phyloP scores from a whole-genome alignment of 345 rosid genomes.

The Populus alba region DNA sequence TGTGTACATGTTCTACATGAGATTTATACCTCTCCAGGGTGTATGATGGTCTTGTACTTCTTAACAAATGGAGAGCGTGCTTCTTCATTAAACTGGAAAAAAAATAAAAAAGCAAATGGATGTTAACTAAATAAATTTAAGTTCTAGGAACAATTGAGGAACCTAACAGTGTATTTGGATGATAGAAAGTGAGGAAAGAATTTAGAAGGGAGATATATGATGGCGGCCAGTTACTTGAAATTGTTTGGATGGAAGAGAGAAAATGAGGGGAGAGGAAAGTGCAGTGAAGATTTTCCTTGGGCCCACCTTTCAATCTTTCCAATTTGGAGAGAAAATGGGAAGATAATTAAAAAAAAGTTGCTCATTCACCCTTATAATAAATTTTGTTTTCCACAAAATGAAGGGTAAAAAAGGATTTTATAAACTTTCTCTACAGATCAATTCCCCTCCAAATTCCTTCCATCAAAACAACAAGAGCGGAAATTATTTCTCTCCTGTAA shows the following conservation, averaged over 20 bases:
- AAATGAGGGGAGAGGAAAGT: not conserved
- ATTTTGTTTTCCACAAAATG: not conserved
- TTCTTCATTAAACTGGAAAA: conserved; percentile 91
- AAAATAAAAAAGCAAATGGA: not conserved
- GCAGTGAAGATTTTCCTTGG: not conserved
- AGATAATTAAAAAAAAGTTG: not conserved
- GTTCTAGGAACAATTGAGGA: not conserved
- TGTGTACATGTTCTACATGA: not conserved
- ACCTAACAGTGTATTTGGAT: not conserved
- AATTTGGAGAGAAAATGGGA: not conserved
- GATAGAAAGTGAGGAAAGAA: not conserved
- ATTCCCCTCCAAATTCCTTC: not conserved
- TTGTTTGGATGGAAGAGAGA: not conserved
- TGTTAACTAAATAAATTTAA: not conserved
- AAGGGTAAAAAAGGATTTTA: not conserved
- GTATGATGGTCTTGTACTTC: conserved; percentile 97
- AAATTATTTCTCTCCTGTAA: not conserved
- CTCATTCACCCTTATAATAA: not conserved
- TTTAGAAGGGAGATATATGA: not conserved
- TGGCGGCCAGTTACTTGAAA: not conserved
- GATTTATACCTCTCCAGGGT: conserved; percentile 91
- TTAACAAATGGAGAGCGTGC: conserved; percentile 97
- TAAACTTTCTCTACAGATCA: not conserved
- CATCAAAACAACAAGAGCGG: not conserved
- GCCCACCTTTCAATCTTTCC: not conserved